These are phyloP conservation scores for Rutidosis leptorrhynchoides DNA, from an alignment of 129 eudicot species.

Conservation along the genomic window DNA sequence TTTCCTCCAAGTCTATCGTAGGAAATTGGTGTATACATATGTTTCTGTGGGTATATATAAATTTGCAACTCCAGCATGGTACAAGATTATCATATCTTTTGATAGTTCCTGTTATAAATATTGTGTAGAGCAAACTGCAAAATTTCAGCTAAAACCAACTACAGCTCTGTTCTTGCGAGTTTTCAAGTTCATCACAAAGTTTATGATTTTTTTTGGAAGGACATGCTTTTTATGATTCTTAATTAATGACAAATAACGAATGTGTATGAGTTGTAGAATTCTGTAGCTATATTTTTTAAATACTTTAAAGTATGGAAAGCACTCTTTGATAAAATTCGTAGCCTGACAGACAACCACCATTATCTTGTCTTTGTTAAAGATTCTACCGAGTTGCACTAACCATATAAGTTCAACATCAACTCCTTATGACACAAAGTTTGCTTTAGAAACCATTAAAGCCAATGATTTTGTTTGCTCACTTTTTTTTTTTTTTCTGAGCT, in stretches of 20 bases:
- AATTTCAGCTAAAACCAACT: no score
- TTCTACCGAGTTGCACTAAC: background rate
- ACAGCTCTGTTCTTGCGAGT: no score
- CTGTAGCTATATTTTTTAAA: background rate
- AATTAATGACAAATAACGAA: background rate
- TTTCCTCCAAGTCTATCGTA: no score
- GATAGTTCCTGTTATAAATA: background rate
- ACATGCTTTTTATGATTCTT: no score
- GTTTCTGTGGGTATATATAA: background rate
- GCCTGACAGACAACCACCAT: background rate
- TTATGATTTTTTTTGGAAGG: background rate
- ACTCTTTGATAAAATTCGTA: background rate
- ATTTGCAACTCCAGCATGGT: background rate
- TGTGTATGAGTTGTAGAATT: background rate
- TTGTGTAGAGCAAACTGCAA: no score
- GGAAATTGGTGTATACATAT: no score
- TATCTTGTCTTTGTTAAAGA: background rate
- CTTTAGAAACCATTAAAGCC: background rate
- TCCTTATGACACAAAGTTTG: background rate
- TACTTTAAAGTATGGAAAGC: background rate
- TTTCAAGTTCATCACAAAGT: background rate
- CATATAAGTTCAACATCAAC: background rate
- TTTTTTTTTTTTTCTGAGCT: background rate
- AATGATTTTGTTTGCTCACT: background rate
- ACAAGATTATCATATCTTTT: background rate